phyloP scores from a whole-genome alignment of 2,329 filamentous ascomycete genomes.

The Leptosphaerulina australis region DNA sequence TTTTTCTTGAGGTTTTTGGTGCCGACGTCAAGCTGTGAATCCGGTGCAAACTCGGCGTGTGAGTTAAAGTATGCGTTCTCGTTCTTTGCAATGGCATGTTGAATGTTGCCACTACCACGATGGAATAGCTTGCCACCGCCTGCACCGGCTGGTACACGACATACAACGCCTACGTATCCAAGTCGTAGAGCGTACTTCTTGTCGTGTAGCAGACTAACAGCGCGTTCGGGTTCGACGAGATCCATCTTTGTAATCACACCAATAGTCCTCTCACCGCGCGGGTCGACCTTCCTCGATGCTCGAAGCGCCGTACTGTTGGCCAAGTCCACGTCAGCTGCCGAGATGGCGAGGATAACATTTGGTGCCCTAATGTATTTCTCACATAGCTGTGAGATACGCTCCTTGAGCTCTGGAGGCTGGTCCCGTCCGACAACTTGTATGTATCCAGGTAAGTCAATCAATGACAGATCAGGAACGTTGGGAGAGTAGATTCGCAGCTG shows the following conservation, averaged over 20 bases:
- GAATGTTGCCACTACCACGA: constrained; percentile 78
- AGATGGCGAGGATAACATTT: constrained; percentile 96
- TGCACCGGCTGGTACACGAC: constrained; percentile 71
- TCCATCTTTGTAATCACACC: constrained; percentile 99
- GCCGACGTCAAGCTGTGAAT: constrained; percentile 76
- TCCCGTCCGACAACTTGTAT: constrained; percentile 94
- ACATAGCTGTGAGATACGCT: constrained; percentile 93
- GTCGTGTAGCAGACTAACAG: constrained; percentile 78
- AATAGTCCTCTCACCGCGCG: constrained; percentile 92
- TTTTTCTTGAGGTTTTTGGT: constrained; percentile 90
- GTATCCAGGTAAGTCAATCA: constrained; percentile 96
- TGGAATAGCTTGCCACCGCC: constrained; percentile 75
- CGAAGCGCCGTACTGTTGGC: constrained; percentile 93
- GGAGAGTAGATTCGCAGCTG: constrained; percentile 95
- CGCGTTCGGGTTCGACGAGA: constrained; percentile 82
- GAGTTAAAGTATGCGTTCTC: constrained; percentile 85
- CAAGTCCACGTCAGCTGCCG: constrained; percentile 94
- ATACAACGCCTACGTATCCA: constrained; percentile 95
- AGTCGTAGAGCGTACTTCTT: constrained; percentile 93
- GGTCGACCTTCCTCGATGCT: constrained; percentile 89
- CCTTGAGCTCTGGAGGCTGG: constrained; percentile 88
- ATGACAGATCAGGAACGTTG: constrained; percentile 89
- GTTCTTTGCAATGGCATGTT: constrained; percentile 81
- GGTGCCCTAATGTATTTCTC: constrained; percentile 98
- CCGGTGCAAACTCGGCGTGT: constrained; percentile 81